These are phyloP conservation scores for Camelina hispida DNA, from an alignment of 345 rosid species.

Conservation along the genomic window DNA sequence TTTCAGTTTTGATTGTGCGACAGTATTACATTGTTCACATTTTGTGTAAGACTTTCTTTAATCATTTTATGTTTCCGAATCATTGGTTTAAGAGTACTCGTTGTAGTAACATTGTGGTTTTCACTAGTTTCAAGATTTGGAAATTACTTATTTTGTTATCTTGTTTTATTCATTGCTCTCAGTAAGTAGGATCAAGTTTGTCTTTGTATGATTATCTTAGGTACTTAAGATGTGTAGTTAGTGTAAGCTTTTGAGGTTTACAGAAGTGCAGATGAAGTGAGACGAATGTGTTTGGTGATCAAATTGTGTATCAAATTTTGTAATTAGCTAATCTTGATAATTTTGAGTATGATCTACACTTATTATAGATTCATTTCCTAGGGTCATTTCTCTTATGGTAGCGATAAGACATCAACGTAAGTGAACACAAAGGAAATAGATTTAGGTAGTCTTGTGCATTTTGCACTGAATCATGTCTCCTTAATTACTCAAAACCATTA, in stretches of 20 bases:
- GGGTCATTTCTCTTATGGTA: too few relatives aligned
- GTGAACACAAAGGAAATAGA: too few relatives aligned
- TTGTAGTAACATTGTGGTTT: not conserved
- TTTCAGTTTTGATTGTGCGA: constrained; percentile 9
- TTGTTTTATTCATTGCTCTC: not conserved
- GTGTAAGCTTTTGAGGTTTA: not conserved
- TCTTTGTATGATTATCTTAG: not conserved
- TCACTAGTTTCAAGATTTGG: not conserved
- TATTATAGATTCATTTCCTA: too few relatives aligned
- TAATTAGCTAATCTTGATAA: too few relatives aligned
- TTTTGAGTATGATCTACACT: not conserved
- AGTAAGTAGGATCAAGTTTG: not conserved
- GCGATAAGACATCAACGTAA: too few relatives aligned
- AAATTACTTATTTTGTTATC: not conserved
- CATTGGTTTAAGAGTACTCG: not conserved
- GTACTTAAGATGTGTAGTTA: not conserved
- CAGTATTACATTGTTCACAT: constrained; percentile 2
- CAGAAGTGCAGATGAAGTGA: not conserved
- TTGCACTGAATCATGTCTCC: too few relatives aligned
- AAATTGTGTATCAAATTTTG: too few relatives aligned
- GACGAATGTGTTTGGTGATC: not conserved
- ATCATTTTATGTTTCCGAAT: not conserved
- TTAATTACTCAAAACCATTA: too few relatives aligned
- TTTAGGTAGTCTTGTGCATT: too few relatives aligned
- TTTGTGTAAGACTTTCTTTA: constrained; percentile 32